Percentiles rank a stretch among this genome's conserved stretches.
Conservation (phyloP, 306 rosid genomes). For the Medicago ruthenica region DNA sequence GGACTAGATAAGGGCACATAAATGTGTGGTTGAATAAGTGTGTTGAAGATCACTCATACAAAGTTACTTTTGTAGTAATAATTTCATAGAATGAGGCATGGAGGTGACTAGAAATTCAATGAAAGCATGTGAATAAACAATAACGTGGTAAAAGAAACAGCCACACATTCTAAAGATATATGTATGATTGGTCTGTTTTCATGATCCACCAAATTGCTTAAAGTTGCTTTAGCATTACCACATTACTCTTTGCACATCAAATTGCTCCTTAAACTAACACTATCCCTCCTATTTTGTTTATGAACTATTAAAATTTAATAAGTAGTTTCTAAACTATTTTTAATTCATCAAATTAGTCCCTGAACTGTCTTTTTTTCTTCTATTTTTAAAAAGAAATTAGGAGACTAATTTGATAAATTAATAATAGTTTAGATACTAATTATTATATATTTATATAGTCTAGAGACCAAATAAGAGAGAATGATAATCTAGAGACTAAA, state of each 20-base stretch:
- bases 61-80: slow-evolving; percentile 41
- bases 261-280: not conserved
- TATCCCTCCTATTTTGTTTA: not conserved
- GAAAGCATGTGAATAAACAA: slow-evolving; percentile 20
- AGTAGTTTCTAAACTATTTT: too few species aligned
- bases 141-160: slow-evolving; percentile 18
- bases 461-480: too few species aligned
- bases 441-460: too few species aligned
- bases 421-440: too few species aligned
- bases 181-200: slow-evolving; percentile 18
- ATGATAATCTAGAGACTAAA: too few species aligned
- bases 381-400: too few species aligned
- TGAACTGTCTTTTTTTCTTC: too few species aligned
- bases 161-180: slow-evolving; percentile 14
- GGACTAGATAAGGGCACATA: slow-evolving; percentile 36
- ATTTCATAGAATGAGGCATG: slow-evolving; percentile 38
- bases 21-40: slow-evolving; percentile 36
- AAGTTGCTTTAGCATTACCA: slow-evolving; percentile 19
- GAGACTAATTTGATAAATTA: too few species aligned
- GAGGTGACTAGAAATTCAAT: slow-evolving; percentile 36
- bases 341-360: too few species aligned
- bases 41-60: not conserved
- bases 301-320: too few species aligned
- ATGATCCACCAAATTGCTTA: slow-evolving; percentile 22
- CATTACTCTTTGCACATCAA: not conserved